These are phyloP conservation scores for Stephanodiscus minutulus DNA, from an alignment of 108 stramenopile genomes.

Conservation along the genomic window DNA sequence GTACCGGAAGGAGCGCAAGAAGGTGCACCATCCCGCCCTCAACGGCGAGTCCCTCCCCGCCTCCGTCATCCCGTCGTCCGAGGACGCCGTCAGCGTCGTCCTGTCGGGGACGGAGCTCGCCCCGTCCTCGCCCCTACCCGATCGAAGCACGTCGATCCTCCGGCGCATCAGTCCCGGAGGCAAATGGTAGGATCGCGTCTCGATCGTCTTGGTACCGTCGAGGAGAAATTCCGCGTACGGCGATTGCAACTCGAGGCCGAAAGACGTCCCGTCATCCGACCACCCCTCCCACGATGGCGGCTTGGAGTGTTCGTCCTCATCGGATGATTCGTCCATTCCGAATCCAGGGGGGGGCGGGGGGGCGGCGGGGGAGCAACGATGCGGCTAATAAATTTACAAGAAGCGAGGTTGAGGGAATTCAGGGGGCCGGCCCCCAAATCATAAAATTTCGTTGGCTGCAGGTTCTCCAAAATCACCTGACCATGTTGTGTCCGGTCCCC, in stretches of 20 bases:
- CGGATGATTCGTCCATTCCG: background rate
- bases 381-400: no score
- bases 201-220: conserved; percentile 65
- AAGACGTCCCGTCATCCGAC: conserved; percentile 10
- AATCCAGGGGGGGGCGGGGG: no score
- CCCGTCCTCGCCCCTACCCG: conserved; percentile 51
- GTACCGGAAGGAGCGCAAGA: conserved; percentile 51
- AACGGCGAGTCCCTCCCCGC: no score
- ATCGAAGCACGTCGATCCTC: conserved; percentile 62
- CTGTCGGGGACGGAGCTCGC: conserved; percentile 52
- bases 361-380: no score
- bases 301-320: conserved; percentile 6
- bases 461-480: no score
- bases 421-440: no score
- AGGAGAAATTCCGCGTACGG: conserved; percentile 65
- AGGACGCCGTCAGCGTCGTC: background rate
- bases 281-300: conserved; percentile 20
- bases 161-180: conserved; percentile 60
- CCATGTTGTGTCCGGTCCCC: no score
- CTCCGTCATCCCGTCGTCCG: no score
- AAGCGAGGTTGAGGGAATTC: no score
- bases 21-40: conserved; percentile 65
- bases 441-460: no score
- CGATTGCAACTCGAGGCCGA: conserved; percentile 77
- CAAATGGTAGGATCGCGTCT: conserved; percentile 68